A percentile compares a stretch with the other conserved stretches of the same genome.
Evolutionary conservation across 176 grass and related monocot species (phyloP).

Genomic region (Rhynchospora pubera): DNA sequence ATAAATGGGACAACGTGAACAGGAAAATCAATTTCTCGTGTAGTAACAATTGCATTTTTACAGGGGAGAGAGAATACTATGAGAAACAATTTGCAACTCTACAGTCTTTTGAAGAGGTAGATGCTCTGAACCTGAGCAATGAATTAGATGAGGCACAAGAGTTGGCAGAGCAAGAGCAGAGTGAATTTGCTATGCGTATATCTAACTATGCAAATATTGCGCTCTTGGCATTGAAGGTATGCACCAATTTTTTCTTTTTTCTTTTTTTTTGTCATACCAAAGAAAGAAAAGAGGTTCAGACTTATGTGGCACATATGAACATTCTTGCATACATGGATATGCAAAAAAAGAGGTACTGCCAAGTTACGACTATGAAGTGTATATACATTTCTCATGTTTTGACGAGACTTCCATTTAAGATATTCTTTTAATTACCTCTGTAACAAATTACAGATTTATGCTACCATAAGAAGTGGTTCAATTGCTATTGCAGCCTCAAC

Average conservation of each 20-base stretch:
- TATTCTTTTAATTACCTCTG: not conserved
- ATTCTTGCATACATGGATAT: not conserved
- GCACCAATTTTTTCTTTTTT: not conserved
- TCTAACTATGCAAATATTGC: constrained; percentile 85
- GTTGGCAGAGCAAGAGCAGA: constrained; percentile 56
- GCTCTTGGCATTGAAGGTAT: constrained; percentile 81
- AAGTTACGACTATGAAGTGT: not conserved
- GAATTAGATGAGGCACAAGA: constrained; percentile 49
- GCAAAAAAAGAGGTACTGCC: not conserved
- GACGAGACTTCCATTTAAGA: not conserved
- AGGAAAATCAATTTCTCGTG: not conserved
- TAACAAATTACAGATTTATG: constrained; percentile 51
- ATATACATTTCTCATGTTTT: not conserved
- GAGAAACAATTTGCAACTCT: constrained; percentile 82
- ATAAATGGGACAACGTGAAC: not conserved
- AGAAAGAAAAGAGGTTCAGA: not conserved
- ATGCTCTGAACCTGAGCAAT: constrained; percentile 42
- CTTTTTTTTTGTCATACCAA: constrained; percentile 12
- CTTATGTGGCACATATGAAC: not conserved
- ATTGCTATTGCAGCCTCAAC: constrained; percentile 96
- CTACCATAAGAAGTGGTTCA: constrained; percentile 84
- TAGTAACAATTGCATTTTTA: constrained; percentile 10
- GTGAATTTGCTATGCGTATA: constrained; percentile 88
- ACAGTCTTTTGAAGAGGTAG: constrained; percentile 74
- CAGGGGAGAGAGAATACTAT: constrained; percentile 78